Base-by-base conservation (phyloP, 2,329 filamentous ascomycete genomes). In the Ascochyta fabae region DNA sequence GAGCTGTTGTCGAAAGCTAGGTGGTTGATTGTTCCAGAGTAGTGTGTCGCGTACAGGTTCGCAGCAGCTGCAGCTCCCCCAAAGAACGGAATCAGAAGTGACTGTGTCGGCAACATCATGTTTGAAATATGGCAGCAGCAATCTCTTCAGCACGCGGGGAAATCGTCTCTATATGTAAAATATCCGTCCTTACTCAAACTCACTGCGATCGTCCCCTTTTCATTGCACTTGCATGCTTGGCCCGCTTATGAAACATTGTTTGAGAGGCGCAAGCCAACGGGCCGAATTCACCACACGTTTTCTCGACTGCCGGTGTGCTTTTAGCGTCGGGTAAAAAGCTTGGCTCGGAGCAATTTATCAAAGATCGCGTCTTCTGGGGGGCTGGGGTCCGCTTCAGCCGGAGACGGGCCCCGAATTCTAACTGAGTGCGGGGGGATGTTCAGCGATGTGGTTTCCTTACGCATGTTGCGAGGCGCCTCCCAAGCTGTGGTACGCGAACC, bases 11-110 rank as follows among this genome's bases (percentile, higher is more conserved):
- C 61, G 55, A 74, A 70, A 8, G 62, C 61, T 27, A 74, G 59
- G 33, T 67, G 64, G 51, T 68, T 71, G 51, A 72, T 61, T 3
- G 66, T 71, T 16, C 69, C 69, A 6, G 66, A 65, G 48, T 73
- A 72, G 48, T 73, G 71, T 31, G 69, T 59, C 23, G 68, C 69
- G 58, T 64, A 72, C 8, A 73, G 56, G 51, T 70, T 70, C 9
- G 68, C 64, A 15, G 67, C 70, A 47, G 48, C 66, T 6, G 66
- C 69, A 44, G 63, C 58, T 33, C 62, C 56, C 3, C 64, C 63
- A 48, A 73, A 69, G 6, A 71, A 51, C 12, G 69, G 63, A 26
- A 72, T 24, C 38, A 72, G 53, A 27, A 70, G 55, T 27, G 59
- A 46, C 33, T 62, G 45, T 40, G 62, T 49, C 23, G 64, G 39